phyloP scores from a whole-genome alignment of 129 eudicot genomes.

The Sambucus nigra region DNA sequence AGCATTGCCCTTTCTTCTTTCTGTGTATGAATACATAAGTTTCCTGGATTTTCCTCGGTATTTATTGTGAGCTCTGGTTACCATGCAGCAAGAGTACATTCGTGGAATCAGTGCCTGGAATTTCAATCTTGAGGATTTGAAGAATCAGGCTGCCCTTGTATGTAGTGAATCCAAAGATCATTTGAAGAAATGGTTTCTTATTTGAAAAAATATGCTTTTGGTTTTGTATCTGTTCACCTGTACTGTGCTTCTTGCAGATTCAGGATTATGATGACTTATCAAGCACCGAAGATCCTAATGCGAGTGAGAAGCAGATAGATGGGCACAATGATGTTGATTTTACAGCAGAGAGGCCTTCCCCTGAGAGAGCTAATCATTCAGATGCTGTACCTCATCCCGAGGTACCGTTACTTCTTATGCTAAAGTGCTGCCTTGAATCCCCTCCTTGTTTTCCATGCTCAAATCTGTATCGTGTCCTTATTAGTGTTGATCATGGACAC shows the following conservation, averaged over 20 bases:
- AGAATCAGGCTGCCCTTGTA: slow-evolving; percentile 96
- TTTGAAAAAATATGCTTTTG: not conserved
- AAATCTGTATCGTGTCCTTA: too few relatives aligned
- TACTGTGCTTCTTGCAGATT: slow-evolving; percentile 39
- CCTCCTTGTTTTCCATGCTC: not conserved
- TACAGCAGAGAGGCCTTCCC: slow-evolving; percentile 26
- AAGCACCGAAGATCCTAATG: slow-evolving; percentile 30
- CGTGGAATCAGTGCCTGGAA: slow-evolving; percentile 99
- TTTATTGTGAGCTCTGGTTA: slow-evolving; percentile 10
- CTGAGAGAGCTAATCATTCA: slow-evolving; percentile 30
- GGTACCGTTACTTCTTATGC: slow-evolving; percentile 30
- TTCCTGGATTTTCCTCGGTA: not conserved
- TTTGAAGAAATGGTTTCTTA: not conserved
- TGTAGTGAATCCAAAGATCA: not conserved
- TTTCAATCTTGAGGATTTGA: slow-evolving; percentile 95
- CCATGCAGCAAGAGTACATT: slow-evolving; percentile 91
- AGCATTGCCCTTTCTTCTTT: too few relatives aligned
- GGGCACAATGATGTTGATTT: slow-evolving; percentile 31
- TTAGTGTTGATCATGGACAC: too few relatives aligned
- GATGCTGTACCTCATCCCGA: slow-evolving; percentile 39
- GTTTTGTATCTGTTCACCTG: not conserved
- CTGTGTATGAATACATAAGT: too few relatives aligned
- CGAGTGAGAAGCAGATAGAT: slow-evolving; percentile 32
- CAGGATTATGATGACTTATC: slow-evolving; percentile 52
- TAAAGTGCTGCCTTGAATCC: not conserved